Percentiles rank a stretch among this genome's conserved stretches.
Evolutionary conservation across 2,329 filamentous ascomycete species (phyloP).

Genomic region (Cadophora sp.): DNA sequence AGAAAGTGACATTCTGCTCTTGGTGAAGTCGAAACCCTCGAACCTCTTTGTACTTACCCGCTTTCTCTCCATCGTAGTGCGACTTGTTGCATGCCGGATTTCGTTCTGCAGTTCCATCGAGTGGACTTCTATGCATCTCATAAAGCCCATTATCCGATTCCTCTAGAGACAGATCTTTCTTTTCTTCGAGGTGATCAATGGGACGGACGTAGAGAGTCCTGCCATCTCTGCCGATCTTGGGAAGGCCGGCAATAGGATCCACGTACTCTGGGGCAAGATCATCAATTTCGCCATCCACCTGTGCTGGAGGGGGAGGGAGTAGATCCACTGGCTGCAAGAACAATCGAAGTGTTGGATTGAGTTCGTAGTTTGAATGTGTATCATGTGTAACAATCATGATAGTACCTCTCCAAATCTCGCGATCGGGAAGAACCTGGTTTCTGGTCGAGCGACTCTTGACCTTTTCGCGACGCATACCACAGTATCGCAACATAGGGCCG

Average conservation of each 20-base stretch:
- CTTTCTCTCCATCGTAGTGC: conserved; percentile 77
- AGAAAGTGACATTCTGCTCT: conserved; percentile 91
- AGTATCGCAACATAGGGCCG: conserved; percentile 89
- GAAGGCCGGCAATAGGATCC: conserved; percentile 86
- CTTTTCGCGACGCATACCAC: conserved; percentile 74
- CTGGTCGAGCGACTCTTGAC: conserved; percentile 48
- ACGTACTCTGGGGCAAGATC: conserved; percentile 80
- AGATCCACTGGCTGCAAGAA: conserved; percentile 89
- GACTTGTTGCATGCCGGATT: conserved; percentile 60
- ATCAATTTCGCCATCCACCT: conserved; percentile 67
- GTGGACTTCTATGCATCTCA: conserved; percentile 66
- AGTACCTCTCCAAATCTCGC: conserved; percentile 90
- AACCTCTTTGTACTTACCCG: conserved; percentile 83
- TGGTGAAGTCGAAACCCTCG: conserved; percentile 81
- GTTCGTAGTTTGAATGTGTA: conserved; percentile 79
- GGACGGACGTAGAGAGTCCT: conserved; percentile 88
- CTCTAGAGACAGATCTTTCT: conserved; percentile 76
- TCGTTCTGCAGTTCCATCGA: conserved; percentile 58
- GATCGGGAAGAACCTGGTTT: conserved; percentile 54
- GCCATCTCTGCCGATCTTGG: conserved; percentile 84
- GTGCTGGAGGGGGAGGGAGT: conserved; percentile 76
- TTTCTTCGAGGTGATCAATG: conserved; percentile 84
- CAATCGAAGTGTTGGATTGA: conserved; percentile 80
- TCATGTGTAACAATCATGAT: conserved; percentile 96
- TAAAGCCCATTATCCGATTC: conserved; percentile 87